Conservation (phyloP, 176 grass and related monocot species). For the Avena insularis region DNA sequence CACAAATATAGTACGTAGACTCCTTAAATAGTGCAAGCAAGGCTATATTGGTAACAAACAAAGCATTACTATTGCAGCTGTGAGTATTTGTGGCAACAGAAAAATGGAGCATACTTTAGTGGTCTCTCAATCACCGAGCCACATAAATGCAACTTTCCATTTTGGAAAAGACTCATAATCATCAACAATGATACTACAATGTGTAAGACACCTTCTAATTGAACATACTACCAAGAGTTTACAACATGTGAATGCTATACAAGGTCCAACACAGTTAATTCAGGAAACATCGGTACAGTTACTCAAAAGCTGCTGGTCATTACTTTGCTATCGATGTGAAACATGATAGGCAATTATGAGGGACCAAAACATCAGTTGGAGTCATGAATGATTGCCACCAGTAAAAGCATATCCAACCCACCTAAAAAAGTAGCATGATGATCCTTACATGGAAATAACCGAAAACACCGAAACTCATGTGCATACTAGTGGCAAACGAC, state of each 20-base stretch:
- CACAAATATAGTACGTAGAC: not conserved
- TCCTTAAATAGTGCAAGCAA: not conserved
- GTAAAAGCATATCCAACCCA: slow-evolving; percentile 6
- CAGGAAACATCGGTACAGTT: not conserved
- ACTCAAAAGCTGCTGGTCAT: not conserved
- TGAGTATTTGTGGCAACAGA: slow-evolving; percentile 5
- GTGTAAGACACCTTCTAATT: not conserved
- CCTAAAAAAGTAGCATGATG: slow-evolving; percentile 32
- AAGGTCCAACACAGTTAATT: not conserved
- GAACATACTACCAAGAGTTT: too few species aligned
- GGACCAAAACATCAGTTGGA: slow-evolving; percentile 17
- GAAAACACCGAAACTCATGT: slow-evolving; percentile 24
- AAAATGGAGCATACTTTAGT: not conserved
- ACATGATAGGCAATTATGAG: slow-evolving; percentile 15
- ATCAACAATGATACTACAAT: not conserved
- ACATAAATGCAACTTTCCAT: slow-evolving; percentile 6
- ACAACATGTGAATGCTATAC: not conserved
- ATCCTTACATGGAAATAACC: slow-evolving; percentile 46
- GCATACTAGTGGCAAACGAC: not conserved
- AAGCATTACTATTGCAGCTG: not conserved
- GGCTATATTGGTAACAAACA: not conserved
- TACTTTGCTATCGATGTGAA: slow-evolving; percentile 15
- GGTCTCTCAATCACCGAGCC: not conserved
- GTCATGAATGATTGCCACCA: slow-evolving; percentile 44
- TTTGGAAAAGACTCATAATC: not conserved